Evolutionary conservation across 140 eudicot species (phyloP), one percentile per base, ranked within the genome.

Genomic region (Cichorium intybus): DNA sequence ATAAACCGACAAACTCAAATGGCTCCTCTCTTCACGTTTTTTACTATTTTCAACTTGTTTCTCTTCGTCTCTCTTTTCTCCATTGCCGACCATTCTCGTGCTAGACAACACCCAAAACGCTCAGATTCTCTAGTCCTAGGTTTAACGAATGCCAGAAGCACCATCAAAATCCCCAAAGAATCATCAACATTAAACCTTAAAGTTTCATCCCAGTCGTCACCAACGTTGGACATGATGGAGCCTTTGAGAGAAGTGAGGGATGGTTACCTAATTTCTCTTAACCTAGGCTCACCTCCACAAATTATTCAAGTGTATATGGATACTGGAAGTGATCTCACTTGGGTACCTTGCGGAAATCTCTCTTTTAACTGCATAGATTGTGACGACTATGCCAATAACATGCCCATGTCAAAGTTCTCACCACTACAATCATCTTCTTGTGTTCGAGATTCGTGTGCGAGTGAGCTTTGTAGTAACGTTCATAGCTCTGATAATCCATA

Each of bases 311-410:
- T 74, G 37, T 85, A 74, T 57, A 74, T 88, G 82, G 94, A 85
- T 53, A 85, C 94, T 1, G 96, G 96, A 4, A 82, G 94, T 55
- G 96, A 88, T 68, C 94, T 88, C 23, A 80, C 87, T 26, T 88
- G 96, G 96, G 89, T 88, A 11, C 94, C 94, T 54, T 88, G 96
- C 70, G 95, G 89, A 5, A 81, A 81, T 45, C 68, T 85, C 23
- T 72, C 96, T 1, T 88, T 88, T 52, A 86, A 80, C 67, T 88
- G 96, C 70, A 79, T 85, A 5, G 82, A 82, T 24, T 88, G 96
- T 24, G 68, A 80, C 29, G 85, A 78, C 31, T 74, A 74, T 21
- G 51, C 83, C 67, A 79, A 79, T 66, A 66, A 66, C 22, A 77
- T 73, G 7, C 34, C 68, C 37, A 46, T 71, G 28, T 31, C 89